Conservation (phyloP, 2,329 filamentous ascomycete species). For the Curvularia hawaiiensis region DNA sequence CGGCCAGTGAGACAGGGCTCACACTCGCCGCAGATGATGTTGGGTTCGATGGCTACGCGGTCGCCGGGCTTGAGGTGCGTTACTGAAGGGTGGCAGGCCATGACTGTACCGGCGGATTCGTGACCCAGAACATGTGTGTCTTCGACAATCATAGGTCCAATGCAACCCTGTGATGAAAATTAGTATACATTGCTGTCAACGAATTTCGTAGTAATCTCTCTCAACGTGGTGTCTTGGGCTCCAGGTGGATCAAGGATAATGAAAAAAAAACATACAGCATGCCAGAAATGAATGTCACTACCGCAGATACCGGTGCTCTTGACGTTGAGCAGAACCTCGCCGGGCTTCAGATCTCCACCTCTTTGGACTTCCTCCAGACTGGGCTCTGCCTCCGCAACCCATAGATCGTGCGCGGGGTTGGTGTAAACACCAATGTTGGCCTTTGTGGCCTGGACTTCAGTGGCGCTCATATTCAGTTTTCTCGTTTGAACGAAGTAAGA, state of each 20-base stretch:
- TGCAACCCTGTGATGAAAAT: constrained; percentile 63
- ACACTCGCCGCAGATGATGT: constrained; percentile 89
- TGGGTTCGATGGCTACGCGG: constrained; percentile 91
- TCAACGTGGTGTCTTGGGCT: background rate
- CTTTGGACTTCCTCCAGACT: constrained; percentile 74
- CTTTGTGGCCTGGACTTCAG: constrained; percentile 63
- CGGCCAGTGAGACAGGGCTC: constrained; percentile 89
- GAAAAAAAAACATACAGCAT: constrained; percentile 61
- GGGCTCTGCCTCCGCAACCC: constrained; percentile 80
- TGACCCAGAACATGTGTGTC: constrained; percentile 92
- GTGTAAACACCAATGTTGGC: constrained; percentile 96
- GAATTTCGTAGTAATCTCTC: background rate
- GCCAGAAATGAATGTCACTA: constrained; percentile 97
- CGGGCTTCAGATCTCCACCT: constrained; percentile 71
- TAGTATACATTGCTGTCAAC: background rate
- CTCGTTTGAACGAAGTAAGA: background rate
- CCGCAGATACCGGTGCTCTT: constrained; percentile 97
- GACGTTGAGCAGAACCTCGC: constrained; percentile 86
- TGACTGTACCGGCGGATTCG: constrained; percentile 82
- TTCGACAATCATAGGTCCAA: constrained; percentile 92
- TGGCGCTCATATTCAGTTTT: constrained; percentile 12
- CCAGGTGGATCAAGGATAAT: background rate
- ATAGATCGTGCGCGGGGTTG: constrained; percentile 89
- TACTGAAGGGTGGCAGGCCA: constrained; percentile 82
- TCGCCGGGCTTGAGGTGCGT: constrained; percentile 80